These are phyloP conservation scores for Exophiala oligosperma DNA, from an alignment of 2,329 filamentous ascomycete species.

Conservation along the genomic window DNA sequence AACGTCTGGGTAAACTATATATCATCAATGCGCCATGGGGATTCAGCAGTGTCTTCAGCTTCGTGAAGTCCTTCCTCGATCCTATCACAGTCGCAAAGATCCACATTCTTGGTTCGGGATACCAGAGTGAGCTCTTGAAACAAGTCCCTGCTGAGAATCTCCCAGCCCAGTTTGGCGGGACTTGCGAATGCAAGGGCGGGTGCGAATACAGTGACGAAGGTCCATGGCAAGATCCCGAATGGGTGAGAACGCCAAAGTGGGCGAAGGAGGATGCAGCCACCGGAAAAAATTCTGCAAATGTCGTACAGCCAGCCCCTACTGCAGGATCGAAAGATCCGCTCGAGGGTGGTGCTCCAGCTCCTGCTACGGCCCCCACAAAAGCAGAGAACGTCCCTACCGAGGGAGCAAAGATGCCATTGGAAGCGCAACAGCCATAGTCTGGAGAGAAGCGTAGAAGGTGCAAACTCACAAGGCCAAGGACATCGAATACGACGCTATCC, in stretches of 20 bases:
- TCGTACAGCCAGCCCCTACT: slow-evolving; percentile 20
- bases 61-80: slow-evolving; percentile 93
- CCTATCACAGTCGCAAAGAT: slow-evolving; percentile 97
- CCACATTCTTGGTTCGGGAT: slow-evolving; percentile 77
- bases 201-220: slow-evolving; percentile 86
- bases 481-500: background rate
- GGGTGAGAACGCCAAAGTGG: slow-evolving; percentile 47
- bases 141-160: slow-evolving; percentile 91
- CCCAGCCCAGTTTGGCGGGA: slow-evolving; percentile 80
- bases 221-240: slow-evolving; percentile 67
- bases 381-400: slow-evolving; percentile 18
- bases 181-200: slow-evolving; percentile 77
- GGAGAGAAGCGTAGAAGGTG: background rate
- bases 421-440: background rate
- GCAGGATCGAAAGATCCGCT: slow-evolving; percentile 19
- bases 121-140: slow-evolving; percentile 78
- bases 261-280: slow-evolving; percentile 33
- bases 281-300: slow-evolving; percentile 16
- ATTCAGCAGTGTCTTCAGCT: slow-evolving; percentile 79
- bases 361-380: slow-evolving; percentile 16
- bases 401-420: slow-evolving; percentile 14
- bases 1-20: slow-evolving; percentile 93
- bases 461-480: background rate
- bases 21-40: slow-evolving; percentile 98
- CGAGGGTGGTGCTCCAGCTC: slow-evolving; percentile 1